Evolutionary conservation across 169 alveolate genomes (phyloP).

Genomic region (Perkinsus olseni): DNA sequence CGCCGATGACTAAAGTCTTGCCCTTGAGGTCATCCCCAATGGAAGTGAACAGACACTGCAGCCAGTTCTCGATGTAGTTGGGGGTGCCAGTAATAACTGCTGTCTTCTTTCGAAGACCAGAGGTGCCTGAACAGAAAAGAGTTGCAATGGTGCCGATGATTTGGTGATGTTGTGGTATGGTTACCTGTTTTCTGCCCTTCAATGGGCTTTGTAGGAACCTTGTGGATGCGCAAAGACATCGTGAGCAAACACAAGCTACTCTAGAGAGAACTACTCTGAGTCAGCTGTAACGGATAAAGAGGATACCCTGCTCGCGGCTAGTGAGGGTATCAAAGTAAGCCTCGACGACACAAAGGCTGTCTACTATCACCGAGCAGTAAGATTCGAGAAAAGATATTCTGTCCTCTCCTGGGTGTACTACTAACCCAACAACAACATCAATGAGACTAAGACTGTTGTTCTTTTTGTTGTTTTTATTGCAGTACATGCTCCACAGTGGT

Average conservation of each 20-base stretch:
- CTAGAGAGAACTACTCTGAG: too few species aligned
- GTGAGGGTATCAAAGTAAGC: neutral
- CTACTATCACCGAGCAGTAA: neutral
- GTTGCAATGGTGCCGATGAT: neutral
- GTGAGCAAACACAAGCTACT: too few species aligned
- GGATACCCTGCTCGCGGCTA: too few species aligned
- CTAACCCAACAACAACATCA: too few species aligned
- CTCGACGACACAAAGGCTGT: neutral
- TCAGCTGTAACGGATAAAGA: too few species aligned
- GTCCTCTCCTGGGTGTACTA: too few species aligned
- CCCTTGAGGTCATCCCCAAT: constrained; percentile 54
- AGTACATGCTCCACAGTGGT: too few species aligned
- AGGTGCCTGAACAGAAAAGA: constrained; percentile 50
- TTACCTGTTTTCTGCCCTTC: neutral
- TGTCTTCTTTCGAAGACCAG: constrained; percentile 77
- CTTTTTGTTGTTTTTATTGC: too few species aligned
- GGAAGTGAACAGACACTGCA: constrained; percentile 62
- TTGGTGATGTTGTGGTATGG: neutral
- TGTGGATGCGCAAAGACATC: neutral
- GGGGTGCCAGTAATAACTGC: constrained; percentile 54
- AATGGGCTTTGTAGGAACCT: neutral
- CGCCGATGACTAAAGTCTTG: constrained; percentile 67
- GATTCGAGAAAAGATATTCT: neutral
- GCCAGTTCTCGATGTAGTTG: constrained; percentile 64
- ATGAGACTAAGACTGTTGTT: too few species aligned